These are phyloP conservation scores for Crithidia thermophila DNA, from an alignment of 208 protist species.

Conservation along the genomic window DNA sequence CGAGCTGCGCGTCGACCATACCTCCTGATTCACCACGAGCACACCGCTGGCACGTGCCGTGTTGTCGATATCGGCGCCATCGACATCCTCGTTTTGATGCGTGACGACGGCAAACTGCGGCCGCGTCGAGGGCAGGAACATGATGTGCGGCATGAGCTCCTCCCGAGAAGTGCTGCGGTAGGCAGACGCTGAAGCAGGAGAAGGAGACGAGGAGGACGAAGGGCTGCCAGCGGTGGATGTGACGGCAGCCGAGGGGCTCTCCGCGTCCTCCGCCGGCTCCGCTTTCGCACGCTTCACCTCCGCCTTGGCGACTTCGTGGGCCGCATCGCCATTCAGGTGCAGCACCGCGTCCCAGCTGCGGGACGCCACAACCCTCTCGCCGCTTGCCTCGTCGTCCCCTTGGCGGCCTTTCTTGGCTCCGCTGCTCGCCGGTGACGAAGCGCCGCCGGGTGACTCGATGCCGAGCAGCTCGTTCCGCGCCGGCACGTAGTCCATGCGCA, in stretches of 20 bases:
- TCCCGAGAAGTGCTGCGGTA: too few species aligned
- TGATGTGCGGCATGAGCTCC: conserved; percentile 81
- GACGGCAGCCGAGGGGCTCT: not conserved
- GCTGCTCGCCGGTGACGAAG: not conserved
- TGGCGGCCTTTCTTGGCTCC: not conserved
- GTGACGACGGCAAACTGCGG: conserved; percentile 78
- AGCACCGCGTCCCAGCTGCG: conserved; percentile 29
- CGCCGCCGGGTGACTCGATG: not conserved
- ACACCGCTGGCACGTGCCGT: conserved; percentile 57
- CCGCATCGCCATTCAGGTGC: not conserved
- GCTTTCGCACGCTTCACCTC: conserved; percentile 44
- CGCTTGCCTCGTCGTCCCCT: not conserved
- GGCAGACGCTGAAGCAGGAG: too few species aligned
- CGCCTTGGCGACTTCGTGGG: not conserved
- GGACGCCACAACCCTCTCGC: not conserved
- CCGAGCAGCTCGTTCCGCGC: conserved; percentile 26
- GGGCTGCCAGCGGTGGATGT: not conserved
- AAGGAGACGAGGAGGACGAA: too few species aligned
- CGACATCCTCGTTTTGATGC: conserved; percentile 50
- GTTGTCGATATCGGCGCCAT: conserved; percentile 27
- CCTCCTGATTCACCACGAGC: conserved; percentile 81
- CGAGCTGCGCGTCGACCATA: conserved; percentile 69
- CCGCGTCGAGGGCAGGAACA: conserved; percentile 82
- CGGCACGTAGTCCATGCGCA: conserved; percentile 67
- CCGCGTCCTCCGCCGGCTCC: conserved; percentile 12